Conservation (phyloP, 129 eudicot genomes). For the Kitagawia praeruptora region DNA sequence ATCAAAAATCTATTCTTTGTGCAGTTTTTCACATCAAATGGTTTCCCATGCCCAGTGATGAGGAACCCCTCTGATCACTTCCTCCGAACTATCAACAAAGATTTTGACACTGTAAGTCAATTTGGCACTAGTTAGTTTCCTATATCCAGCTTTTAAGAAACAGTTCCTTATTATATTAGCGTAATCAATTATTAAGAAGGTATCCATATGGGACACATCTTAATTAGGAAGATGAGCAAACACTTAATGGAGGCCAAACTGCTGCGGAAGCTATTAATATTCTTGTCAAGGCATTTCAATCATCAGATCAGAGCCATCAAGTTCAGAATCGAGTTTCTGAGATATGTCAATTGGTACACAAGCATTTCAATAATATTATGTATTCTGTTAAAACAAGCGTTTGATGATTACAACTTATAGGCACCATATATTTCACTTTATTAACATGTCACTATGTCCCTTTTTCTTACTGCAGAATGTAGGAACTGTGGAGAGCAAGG, state of each 20-base stretch:
- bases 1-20: background rate
- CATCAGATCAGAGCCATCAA: conserved; percentile 30
- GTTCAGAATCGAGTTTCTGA: conserved; percentile 32
- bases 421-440: background rate
- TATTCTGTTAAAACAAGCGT: background rate
- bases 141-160: background rate
- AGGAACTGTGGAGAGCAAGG: background rate
- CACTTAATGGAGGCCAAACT: conserved; percentile 19
- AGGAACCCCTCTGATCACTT: conserved; percentile 84
- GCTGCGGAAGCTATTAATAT: conserved; percentile 36
- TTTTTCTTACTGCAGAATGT: background rate
- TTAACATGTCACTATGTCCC: background rate
- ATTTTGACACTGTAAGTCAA: conserved; percentile 54
- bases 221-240: conserved; percentile 53
- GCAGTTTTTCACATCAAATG: conserved; percentile 56
- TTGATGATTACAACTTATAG: background rate
- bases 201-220: background rate
- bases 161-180: background rate
- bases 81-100: conserved; percentile 64
- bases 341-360: conserved; percentile 38
- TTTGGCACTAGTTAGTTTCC: background rate
- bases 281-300: conserved; percentile 36
- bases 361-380: background rate
- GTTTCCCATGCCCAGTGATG: conserved; percentile 65
- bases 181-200: background rate